Evolutionary conservation across 768 basidiomycete genomes (phyloP), one percentile per base, ranked within the genome.

Genomic region (Termitomyces sp.): DNA sequence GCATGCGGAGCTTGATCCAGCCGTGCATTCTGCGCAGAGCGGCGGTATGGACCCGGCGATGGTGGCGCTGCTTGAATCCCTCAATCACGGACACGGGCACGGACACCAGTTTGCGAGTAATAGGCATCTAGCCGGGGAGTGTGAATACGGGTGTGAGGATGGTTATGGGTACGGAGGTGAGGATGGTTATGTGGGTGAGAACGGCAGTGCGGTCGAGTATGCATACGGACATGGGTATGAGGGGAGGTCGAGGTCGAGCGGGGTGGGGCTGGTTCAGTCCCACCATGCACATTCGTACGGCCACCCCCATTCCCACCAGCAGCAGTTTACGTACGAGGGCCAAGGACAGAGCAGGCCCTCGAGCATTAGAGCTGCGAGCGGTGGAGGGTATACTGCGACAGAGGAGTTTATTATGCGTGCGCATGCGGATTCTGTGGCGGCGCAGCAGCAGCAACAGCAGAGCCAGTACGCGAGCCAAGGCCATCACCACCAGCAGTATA

Each of bases 381-480:
- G 72, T 33, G 76, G 81, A 1, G 88, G 88, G 2, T 90, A 84
- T 62, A 90, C 88, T 0, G 76, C 86, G 2, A 76, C 87, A 0
- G 88, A 90, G 67, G 83, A 87, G 69, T 80, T 82, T 61, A 83
- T 89, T 52, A 79, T 90, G 67, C 85, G 84, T 70, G 61, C 85
- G 70, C 74, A 78, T 70, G 69, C 76, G n/a, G 59, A 60, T 34
- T 46, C 53, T 7, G 54, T 52, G 34, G 52, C 51, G 27, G 16
- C 60, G 8, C 60, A 60, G 7, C 65, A 61, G 39, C 59, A 55
- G 55, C 52, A n/a, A n/a, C n/a, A 44, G 41, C 44, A 58, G 27
- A 45, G 34, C 22, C 34, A 48, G 30, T 48, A 48, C 18, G 4
- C 27, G 47, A 31, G 20, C 22, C 50, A 9, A 22, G 31, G 5